Evolutionary conservation across 805 yeast genomes (phyloP).

Genomic region (Maudiozyma turicensis): DNA sequence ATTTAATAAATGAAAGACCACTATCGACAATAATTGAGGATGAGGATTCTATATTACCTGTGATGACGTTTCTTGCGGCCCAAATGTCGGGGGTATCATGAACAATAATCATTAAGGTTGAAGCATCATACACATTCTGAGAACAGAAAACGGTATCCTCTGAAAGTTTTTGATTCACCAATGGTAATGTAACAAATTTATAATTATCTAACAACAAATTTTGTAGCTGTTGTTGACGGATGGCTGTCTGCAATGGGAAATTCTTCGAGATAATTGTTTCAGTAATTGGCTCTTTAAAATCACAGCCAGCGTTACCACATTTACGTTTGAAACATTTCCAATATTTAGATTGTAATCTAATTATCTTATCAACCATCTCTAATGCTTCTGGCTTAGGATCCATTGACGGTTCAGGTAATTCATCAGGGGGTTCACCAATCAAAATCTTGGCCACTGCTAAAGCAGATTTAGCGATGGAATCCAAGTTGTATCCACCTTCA

Average conservation of each 20-base stretch:
- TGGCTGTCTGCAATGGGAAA: constrained; percentile 55
- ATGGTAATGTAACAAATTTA: constrained; percentile 59
- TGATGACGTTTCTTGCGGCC: constrained; percentile 73
- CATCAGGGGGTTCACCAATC: constrained; percentile 92
- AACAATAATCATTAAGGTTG: constrained; percentile 58
- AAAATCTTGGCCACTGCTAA: constrained; percentile 84
- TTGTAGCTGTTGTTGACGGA: constrained; percentile 60
- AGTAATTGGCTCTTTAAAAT: constrained; percentile 29
- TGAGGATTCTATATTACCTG: constrained; percentile 67
- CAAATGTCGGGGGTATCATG: constrained; percentile 92
- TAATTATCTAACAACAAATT: constrained; percentile 38
- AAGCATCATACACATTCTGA: constrained; percentile 55
- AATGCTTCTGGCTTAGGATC: constrained; percentile 71
- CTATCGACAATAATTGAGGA: constrained; percentile 71
- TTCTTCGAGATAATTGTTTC: constrained; percentile 31
- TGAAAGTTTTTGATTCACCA: constrained; percentile 33
- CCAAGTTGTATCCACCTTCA: constrained; percentile 95
- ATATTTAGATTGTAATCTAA: constrained; percentile 68
- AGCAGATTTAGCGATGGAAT: constrained; percentile 83
- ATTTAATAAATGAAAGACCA: constrained; percentile 57
- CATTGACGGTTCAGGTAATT: constrained; percentile 38
- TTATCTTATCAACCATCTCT: constrained; percentile 71
- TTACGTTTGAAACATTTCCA: constrained; percentile 68
- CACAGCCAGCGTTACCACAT: constrained; percentile 46
- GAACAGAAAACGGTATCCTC: constrained; percentile 39